Conservation (phyloP, 805 yeast species). For the Yarrowia sp. region DNA sequence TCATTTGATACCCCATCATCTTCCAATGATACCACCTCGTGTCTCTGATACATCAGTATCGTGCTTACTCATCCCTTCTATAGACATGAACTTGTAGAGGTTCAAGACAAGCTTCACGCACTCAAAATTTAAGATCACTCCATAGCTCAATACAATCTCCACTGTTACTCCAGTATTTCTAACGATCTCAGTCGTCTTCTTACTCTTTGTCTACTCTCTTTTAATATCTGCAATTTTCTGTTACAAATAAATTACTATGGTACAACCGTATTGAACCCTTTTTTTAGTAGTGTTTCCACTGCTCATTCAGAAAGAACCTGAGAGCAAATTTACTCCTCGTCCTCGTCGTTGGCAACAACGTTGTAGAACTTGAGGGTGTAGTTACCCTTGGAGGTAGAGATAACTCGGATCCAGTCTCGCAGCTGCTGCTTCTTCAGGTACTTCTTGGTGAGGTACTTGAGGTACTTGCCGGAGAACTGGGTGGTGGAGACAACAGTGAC, state of each 20-base stretch:
- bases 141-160: too few relatives aligned
- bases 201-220: too few relatives aligned
- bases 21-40: too few relatives aligned
- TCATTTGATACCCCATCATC: too few relatives aligned
- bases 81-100: too few relatives aligned
- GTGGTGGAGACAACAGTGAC: conserved; percentile 99
- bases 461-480: conserved; percentile 99
- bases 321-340: conserved; percentile 37
- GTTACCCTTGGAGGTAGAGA: conserved; percentile 89
- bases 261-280: conserved; percentile 37
- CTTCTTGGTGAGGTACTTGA: conserved; percentile 99
- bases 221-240: background rate
- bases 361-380: conserved; percentile 55
- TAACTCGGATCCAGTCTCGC: conserved; percentile 77
- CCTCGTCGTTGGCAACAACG: conserved; percentile 39
- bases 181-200: too few relatives aligned
- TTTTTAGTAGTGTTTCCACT: background rate
- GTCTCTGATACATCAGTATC: too few relatives aligned
- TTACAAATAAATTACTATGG: conserved; percentile 39
- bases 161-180: too few relatives aligned
- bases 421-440: conserved; percentile 83
- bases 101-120: too few relatives aligned
- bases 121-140: too few relatives aligned
- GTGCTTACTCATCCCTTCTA: too few relatives aligned
- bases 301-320: conserved; percentile 5